Evolutionary conservation across 768 basidiomycete genomes (phyloP).

Genomic region (Suillus alpinus): DNA sequence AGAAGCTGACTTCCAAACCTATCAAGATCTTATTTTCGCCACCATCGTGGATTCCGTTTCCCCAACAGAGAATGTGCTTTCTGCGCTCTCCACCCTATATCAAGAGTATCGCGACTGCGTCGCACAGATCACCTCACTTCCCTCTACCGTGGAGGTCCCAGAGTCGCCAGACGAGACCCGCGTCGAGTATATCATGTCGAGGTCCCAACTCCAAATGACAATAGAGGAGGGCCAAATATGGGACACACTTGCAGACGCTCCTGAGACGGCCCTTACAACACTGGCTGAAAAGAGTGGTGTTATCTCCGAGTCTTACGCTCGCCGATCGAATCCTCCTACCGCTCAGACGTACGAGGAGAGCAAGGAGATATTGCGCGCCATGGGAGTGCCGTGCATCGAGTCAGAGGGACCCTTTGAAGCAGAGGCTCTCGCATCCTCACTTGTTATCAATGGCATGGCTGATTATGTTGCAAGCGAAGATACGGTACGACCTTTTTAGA

Average conservation of each 20-base stretch:
- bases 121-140: conserved; percentile 42
- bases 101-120: conserved; percentile 47
- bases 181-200: conserved; percentile 53
- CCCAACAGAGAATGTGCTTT: conserved; percentile 31
- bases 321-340: conserved; percentile 62
- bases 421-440: conserved; percentile 78
- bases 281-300: conserved; percentile 51
- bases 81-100: conserved; percentile 45
- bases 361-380: conserved; percentile 63
- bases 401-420: conserved; percentile 72
- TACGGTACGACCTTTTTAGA: conserved; percentile 48
- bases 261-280: conserved; percentile 21
- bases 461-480: conserved; percentile 93
- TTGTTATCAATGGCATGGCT: conserved; percentile 71
- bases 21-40: background rate
- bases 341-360: conserved; percentile 65
- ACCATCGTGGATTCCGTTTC: background rate
- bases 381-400: conserved; percentile 82
- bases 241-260: conserved; percentile 37
- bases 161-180: conserved; percentile 30
- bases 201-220: conserved; percentile 56
- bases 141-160: conserved; percentile 25
- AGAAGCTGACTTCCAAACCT: background rate
- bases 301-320: conserved; percentile 64
- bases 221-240: conserved; percentile 62